Conservation (phyloP, 768 basidiomycete species). For the Galerina sulciceps region DNA sequence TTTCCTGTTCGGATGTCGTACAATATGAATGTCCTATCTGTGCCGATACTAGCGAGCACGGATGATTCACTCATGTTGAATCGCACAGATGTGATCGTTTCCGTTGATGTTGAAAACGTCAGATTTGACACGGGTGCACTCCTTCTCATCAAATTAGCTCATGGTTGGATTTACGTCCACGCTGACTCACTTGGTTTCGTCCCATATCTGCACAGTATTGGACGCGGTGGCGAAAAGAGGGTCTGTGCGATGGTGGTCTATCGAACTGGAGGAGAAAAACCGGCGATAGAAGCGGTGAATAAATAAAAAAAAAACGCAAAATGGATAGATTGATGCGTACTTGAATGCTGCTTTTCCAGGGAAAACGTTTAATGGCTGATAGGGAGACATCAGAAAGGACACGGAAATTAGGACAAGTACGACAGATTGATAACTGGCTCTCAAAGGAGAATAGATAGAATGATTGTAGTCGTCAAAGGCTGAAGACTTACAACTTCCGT, state of each 20-base stretch:
- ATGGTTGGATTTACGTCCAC: background rate
- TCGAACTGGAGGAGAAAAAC: conserved; percentile 57
- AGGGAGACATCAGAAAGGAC: conserved; percentile 2
- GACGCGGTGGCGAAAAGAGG: conserved; percentile 95
- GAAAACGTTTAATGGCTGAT: conserved; percentile 75
- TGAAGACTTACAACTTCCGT: conserved; percentile 38
- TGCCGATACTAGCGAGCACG: conserved; percentile 93
- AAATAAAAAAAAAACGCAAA: background rate
- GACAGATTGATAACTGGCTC: no score
- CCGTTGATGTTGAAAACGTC: conserved; percentile 83
- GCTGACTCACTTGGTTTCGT: conserved; percentile 84
- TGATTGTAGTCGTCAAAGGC: conserved; percentile 35
- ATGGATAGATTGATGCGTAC: conserved; percentile 44
- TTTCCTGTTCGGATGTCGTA: conserved; percentile 98
- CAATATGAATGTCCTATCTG: conserved; percentile 93
- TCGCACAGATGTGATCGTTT: conserved; percentile 85
- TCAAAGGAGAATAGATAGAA: background rate
- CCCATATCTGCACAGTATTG: conserved; percentile 95
- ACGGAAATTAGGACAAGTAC: background rate
- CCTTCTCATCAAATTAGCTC: conserved; percentile 40
- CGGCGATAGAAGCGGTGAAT: conserved; percentile 5
- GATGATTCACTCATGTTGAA: conserved; percentile 96
- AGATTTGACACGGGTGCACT: conserved; percentile 86
- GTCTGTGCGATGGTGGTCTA: conserved; percentile 92
- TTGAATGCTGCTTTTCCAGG: conserved; percentile 91